Conservation (phyloP, 164 flowering plant species). For the Aristolochia contorta region DNA sequence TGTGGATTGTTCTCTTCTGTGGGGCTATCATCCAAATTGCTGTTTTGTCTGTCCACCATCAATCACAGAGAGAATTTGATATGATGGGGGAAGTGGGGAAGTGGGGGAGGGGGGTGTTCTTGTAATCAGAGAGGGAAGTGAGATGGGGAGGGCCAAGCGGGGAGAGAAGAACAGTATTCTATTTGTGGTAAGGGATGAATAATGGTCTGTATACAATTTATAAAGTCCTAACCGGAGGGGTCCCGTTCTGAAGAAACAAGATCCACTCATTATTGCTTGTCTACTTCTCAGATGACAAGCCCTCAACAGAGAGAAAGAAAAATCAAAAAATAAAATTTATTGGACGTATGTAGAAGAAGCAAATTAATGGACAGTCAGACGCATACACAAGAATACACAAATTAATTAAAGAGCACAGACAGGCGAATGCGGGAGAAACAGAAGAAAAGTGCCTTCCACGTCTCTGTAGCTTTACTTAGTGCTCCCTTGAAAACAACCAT, state of each 20-base stretch:
- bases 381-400: neutral
- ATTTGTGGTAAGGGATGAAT: neutral
- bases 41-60: too few species aligned
- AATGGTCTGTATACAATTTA: neutral
- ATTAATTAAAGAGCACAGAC: neutral
- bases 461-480: neutral
- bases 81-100: too few species aligned
- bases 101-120: too few species aligned
- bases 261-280: slow-evolving; percentile 51
- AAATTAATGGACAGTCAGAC: neutral
- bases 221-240: slow-evolving; percentile 16
- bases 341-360: too few species aligned
- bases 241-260: slow-evolving; percentile 51
- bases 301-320: slow-evolving; percentile 15
- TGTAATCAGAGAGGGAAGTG: too few species aligned
- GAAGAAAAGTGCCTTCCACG: neutral
- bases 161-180: neutral
- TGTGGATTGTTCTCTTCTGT: neutral
- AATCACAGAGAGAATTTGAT: too few species aligned
- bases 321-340: neutral
- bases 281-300: slow-evolving; percentile 58
- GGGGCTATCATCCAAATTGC: neutral
- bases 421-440: neutral
- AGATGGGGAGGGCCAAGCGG: too few species aligned
- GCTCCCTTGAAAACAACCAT: neutral